Evolutionary conservation across 306 rosid species (phyloP).

Genomic region (Calophaca sinica): DNA sequence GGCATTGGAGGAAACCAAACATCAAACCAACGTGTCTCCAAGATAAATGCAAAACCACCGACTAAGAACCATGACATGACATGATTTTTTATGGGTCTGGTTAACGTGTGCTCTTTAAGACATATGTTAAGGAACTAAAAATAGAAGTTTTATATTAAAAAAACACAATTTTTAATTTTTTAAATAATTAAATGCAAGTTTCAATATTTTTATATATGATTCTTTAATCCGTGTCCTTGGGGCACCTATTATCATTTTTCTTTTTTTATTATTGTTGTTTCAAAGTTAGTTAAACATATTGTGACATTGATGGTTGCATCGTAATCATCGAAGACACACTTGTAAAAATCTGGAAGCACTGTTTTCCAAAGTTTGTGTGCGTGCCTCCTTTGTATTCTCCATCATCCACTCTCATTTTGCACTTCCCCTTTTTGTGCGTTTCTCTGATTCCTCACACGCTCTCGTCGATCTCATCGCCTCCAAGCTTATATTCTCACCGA

Average conservation of each 20-base stretch:
- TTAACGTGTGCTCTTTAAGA: too few species aligned
- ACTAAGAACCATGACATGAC: background rate
- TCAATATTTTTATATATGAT: too few species aligned
- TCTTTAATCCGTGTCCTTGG: too few species aligned
- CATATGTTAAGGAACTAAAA: too few species aligned
- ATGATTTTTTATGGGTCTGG: too few species aligned
- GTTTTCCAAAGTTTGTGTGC: too few species aligned
- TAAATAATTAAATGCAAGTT: too few species aligned
- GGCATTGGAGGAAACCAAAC: conserved; percentile 21
- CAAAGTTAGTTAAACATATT: conserved; percentile 41
- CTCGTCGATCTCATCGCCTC: conserved; percentile 52
- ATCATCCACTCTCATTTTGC: conserved; percentile 36
- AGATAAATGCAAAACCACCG: conserved; percentile 28
- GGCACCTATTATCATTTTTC: too few species aligned
- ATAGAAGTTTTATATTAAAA: too few species aligned
- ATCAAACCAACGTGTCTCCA: conserved; percentile 9
- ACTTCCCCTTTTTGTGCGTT: background rate
- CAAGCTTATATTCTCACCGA: conserved; percentile 33
- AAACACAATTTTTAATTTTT: too few species aligned
- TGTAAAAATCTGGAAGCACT: conserved; percentile 12
- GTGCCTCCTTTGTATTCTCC: conserved; percentile 45
- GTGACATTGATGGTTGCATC: conserved; percentile 45
- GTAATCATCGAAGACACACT: conserved; percentile 53
- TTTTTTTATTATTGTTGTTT: background rate
- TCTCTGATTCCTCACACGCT: conserved; percentile 39